Base-by-base conservation (phyloP, 1,284 basidiomycete species). In the Inonotus obliquus region DNA sequence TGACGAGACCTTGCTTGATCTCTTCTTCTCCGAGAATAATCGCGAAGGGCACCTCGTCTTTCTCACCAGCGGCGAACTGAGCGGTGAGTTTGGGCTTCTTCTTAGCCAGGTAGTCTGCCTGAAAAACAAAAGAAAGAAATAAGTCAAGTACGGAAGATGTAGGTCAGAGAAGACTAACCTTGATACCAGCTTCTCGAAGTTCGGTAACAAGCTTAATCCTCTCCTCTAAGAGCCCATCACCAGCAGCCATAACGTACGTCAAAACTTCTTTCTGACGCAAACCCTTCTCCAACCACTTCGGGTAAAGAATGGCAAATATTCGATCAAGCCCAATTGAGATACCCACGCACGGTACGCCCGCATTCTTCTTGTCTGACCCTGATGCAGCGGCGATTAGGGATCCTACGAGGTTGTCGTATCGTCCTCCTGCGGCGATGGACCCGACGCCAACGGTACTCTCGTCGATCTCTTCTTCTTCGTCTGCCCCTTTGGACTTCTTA, bases 381-480 rank as follows among this genome's bases (percentile, higher is more conserved):
- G 89, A 82, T 0, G 92, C 89, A 0, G 92, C 89, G 5, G 91
- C 82, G 21, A 88, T 83, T 76, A 99, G 98, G 81, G 96, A 87
- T 54, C 92, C 91, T 1, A 99, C 96, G n/a, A 99, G 88, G 67
- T 92, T 90, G 78, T 99, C 96, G 77, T 99, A 99, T 51, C 96
- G 83, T 13, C 97, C 96, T 19, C 97, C 97, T 0, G 93, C 97
- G 6, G 96, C 97, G 71, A 99, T 97, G 19, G 95, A 98, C 25
- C 96, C 97, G 2, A 99, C 95, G 44, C 97, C 96, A 37, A 99
- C 88, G 62, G 89, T 83, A 2, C 89, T 91, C 73, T 98, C 96
- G 76, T 98, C 96, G 48, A 96, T 77, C 68, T 96, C 95, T 64
- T 95, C 92, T 58, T 93, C 92, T 35, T 89, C 89, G 14, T 79